Evolutionary conservation across 768 basidiomycete species (phyloP).

Genomic region (Filobasidium floriforme): DNA sequence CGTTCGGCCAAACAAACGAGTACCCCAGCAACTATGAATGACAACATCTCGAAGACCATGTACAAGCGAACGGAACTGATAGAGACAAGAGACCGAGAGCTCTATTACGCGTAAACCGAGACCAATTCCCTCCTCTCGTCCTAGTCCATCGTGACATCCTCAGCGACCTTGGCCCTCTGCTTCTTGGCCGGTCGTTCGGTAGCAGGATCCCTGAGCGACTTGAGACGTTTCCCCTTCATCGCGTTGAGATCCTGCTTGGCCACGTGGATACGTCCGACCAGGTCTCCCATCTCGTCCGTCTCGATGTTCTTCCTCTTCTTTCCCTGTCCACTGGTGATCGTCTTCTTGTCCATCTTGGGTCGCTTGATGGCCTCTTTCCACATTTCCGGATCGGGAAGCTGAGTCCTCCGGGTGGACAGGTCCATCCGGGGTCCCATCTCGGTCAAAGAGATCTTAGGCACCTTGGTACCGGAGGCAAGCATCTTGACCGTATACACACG

Average conservation of each 20-base stretch:
- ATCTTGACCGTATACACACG: constrained; percentile 73
- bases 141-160: constrained; percentile 7
- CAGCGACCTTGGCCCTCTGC: neutral
- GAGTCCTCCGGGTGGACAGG: constrained; percentile 65
- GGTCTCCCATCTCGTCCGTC: constrained; percentile 96
- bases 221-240: constrained; percentile 93
- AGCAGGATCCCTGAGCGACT: constrained; percentile 60
- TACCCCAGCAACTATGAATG: no score
- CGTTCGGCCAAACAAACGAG: no score
- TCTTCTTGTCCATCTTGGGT: constrained; percentile 80
- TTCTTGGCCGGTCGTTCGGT: neutral
- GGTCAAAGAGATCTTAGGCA: constrained; percentile 70
- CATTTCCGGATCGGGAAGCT: constrained; percentile 67
- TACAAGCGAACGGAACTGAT: no score
- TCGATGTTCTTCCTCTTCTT: constrained; percentile 79
- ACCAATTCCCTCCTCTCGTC: neutral
- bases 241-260: constrained; percentile 77
- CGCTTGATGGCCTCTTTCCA: constrained; percentile 71
- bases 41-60: no score
- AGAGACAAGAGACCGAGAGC: no score
- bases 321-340: constrained; percentile 74
- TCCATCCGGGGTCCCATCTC: constrained; percentile 91
- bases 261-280: constrained; percentile 82
- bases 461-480: constrained; percentile 65
- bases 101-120: no score